phyloP scores from a whole-genome alignment of 2,329 filamentous ascomycete species.

The Ophiognomonia clavigignenti-juglandacearum region DNA sequence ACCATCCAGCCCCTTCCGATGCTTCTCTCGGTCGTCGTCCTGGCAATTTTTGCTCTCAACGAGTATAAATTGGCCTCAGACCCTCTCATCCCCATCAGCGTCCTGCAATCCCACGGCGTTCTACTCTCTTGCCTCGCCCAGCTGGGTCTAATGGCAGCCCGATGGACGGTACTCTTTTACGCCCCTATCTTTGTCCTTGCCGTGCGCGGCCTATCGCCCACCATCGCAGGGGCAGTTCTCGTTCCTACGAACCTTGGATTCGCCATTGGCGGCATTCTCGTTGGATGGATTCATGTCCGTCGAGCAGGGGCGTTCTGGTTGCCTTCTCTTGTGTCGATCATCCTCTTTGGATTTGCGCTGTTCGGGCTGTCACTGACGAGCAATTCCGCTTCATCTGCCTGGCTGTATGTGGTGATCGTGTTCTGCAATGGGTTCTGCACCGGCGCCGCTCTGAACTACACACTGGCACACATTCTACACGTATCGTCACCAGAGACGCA shows the following conservation, averaged over 20 bases:
- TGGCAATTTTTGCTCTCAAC: conserved; percentile 53
- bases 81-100: conserved; percentile 68
- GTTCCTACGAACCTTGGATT: conserved; percentile 81
- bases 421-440: conserved; percentile 69
- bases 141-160: conserved; percentile 72
- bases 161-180: conserved; percentile 79
- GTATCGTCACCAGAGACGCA: conserved; percentile 62
- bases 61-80: conserved; percentile 61
- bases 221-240: conserved; percentile 68
- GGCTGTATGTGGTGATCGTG: conserved; percentile 53
- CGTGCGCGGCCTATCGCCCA: conserved; percentile 64
- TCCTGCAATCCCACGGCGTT: conserved; percentile 66
- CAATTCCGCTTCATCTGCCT: conserved; percentile 43
- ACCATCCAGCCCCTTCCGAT: conserved; percentile 57
- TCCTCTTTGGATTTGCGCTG: conserved; percentile 57
- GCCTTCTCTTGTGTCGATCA: conserved; percentile 54
- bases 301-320: conserved; percentile 69
- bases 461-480: conserved; percentile 73
- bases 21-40: conserved; percentile 46
- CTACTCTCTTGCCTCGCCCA: conserved; percentile 71
- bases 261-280: conserved; percentile 65
- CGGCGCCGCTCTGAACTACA: conserved; percentile 74
- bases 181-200: conserved; percentile 75
- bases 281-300: conserved; percentile 72
- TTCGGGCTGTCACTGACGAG: conserved; percentile 51